phyloP scores from a whole-genome alignment of 176 grass and related monocot genomes.

The Zizania latifolia region DNA sequence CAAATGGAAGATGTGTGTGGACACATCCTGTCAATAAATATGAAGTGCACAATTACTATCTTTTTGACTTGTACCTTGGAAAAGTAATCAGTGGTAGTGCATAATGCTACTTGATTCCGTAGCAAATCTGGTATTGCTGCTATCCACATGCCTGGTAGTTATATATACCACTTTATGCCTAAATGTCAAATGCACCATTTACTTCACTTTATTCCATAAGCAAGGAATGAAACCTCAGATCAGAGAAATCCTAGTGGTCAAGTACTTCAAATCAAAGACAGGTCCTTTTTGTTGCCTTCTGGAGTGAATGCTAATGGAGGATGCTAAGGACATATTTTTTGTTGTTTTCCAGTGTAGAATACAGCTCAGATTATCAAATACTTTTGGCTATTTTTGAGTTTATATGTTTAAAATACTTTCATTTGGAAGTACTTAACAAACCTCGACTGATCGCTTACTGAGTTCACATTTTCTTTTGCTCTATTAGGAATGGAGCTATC shows the following conservation, averaged over 20 bases:
- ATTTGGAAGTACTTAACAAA: neutral
- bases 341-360: neutral
- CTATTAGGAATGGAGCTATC: constrained; percentile 89
- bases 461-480: neutral
- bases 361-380: neutral
- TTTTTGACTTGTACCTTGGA: neutral
- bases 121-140: neutral
- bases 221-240: neutral
- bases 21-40: neutral
- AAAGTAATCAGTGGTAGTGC: neutral
- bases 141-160: constrained; percentile 3
- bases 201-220: neutral
- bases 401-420: neutral
- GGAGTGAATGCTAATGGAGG: neutral
- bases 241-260: neutral
- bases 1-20: neutral
- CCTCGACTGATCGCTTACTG: neutral
- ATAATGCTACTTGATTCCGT: neutral
- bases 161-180: neutral
- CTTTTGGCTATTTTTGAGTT: neutral
- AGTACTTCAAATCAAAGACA: neutral
- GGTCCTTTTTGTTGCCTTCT: neutral
- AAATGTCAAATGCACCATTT: neutral
- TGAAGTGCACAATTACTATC: neutral
- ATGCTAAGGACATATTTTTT: constrained; percentile 3